These are phyloP conservation scores for Coemansia sp. DNA, from an alignment of 192 early-diverging fungal species.

Conservation along the genomic window DNA sequence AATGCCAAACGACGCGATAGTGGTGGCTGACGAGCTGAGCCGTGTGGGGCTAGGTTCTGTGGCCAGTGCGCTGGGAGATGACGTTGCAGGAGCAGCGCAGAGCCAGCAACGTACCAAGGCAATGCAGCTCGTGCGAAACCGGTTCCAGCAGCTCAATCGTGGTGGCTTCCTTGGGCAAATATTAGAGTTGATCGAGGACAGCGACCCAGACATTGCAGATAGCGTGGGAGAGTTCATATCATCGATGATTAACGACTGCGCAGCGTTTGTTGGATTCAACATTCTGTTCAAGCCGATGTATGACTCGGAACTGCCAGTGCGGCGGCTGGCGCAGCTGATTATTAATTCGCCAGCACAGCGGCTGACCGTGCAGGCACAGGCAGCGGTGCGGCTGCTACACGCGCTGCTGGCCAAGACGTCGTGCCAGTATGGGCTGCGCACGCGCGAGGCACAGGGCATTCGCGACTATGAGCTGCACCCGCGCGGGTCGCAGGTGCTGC, in stretches of 20 bases:
- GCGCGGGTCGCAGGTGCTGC: conserved; percentile 49
- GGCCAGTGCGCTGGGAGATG: conserved; percentile 22
- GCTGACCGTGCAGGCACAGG: conserved; percentile 38
- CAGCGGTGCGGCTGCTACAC: conserved; percentile 40
- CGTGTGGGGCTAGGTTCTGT: conserved; percentile 49
- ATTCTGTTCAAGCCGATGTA: conserved; percentile 50
- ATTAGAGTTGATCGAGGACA: conserved; percentile 45
- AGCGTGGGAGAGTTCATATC: conserved; percentile 50
- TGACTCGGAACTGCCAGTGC: conserved; percentile 44
- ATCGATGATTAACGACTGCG: conserved; percentile 51
- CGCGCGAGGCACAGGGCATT: conserved; percentile 49
- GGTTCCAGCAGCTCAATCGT: conserved; percentile 52
- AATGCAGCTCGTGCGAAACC: conserved; percentile 51
- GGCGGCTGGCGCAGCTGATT: conserved; percentile 51
- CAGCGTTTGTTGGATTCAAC: conserved; percentile 48
- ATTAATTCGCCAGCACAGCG: conserved; percentile 50
- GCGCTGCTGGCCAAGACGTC: conserved; percentile 47
- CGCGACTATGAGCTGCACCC: conserved; percentile 40
- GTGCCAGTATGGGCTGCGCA: conserved; percentile 50
- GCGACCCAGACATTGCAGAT: conserved; percentile 27
- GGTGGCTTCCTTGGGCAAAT: conserved; percentile 39
- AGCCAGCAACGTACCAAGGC: conserved; percentile 44
- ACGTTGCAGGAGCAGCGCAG: conserved; percentile 15
- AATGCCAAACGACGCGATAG: conserved; percentile 42
- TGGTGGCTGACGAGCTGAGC: conserved; percentile 45